Evolutionary conservation across 176 grass and related monocot genomes (phyloP).

Genomic region (Cenchrus fungigraminus): DNA sequence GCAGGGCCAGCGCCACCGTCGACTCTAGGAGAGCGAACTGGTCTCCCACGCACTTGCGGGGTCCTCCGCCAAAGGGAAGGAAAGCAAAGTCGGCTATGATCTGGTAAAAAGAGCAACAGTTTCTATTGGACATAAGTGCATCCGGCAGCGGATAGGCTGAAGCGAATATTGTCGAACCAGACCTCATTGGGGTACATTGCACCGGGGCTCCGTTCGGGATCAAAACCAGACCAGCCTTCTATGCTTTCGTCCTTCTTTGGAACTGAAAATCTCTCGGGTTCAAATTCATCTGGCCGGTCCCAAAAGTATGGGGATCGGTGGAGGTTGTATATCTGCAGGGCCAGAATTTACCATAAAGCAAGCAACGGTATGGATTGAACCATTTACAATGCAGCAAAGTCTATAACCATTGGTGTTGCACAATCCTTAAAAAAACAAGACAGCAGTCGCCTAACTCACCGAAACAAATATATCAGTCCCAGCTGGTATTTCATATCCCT

Average conservation of each 20-base stretch:
- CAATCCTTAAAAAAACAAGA: not conserved
- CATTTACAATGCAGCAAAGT: not conserved
- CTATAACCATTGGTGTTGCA: not conserved
- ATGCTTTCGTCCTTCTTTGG: conserved; percentile 69
- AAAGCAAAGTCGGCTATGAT: conserved; percentile 95
- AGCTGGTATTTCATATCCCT: conserved; percentile 89
- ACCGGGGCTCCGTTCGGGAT: conserved; percentile 72
- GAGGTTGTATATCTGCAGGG: conserved; percentile 83
- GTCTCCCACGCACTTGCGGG: conserved; percentile 89
- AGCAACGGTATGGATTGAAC: not conserved
- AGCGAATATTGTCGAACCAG: not conserved
- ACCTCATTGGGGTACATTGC: conserved; percentile 99
- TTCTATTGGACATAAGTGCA: not conserved
- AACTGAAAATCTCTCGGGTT: conserved; percentile 87
- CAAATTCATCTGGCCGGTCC: conserved; percentile 85
- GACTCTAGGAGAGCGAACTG: conserved; percentile 89
- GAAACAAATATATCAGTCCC: conserved; percentile 98
- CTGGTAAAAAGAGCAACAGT: conserved; percentile 42
- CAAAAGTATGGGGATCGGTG: conserved; percentile 94
- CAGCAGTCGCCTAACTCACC: conserved; percentile 48
- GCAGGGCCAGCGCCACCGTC: conserved; percentile 65
- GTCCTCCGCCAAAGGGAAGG: conserved; percentile 86
- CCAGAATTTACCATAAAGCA: conserved; percentile 19
- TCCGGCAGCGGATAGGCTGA: not conserved
- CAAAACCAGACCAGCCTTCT: conserved; percentile 92